These are phyloP conservation scores for Strobilomyces dryophilus DNA, from an alignment of 768 basidiomycete genomes.

Conservation along the genomic window DNA sequence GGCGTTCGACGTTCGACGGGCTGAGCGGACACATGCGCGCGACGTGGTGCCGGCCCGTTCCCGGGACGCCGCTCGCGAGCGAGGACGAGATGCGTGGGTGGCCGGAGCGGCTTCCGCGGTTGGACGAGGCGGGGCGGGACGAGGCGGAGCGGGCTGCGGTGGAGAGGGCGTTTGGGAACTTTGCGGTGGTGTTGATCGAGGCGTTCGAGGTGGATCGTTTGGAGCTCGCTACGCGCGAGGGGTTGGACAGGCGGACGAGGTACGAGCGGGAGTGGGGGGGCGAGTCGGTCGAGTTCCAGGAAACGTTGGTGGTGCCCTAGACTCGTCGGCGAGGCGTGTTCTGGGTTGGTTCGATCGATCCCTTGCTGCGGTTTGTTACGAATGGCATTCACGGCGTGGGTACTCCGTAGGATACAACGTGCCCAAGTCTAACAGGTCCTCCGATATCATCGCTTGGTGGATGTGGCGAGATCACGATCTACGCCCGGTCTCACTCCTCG, in stretches of 20 bases:
- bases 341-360: too few species aligned
- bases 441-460: too few species aligned
- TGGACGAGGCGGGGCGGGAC: slow-evolving; percentile 33
- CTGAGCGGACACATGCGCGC: slow-evolving; percentile 66
- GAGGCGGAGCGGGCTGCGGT: slow-evolving; percentile 44
- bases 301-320: slow-evolving; percentile 62
- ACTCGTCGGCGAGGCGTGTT: not conserved
- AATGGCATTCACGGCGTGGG: too few species aligned
- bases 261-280: slow-evolving; percentile 41
- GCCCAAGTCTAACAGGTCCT: too few species aligned
- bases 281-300: slow-evolving; percentile 46
- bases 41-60: slow-evolving; percentile 63
- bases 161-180: slow-evolving; percentile 58
- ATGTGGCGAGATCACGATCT: too few species aligned
- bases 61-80: slow-evolving; percentile 51
- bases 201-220: slow-evolving; percentile 45
- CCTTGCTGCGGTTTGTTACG: too few species aligned
- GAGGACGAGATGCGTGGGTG: slow-evolving; percentile 58
- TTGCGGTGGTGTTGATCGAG: slow-evolving; percentile 70
- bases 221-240: slow-evolving; percentile 43
- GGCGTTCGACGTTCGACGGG: slow-evolving; percentile 53
- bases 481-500: too few species aligned
- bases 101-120: slow-evolving; percentile 53
- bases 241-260: slow-evolving; percentile 55
- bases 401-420: too few species aligned